A percentile compares a stretch with the other conserved stretches of the same genome.
Conservation (phyloP, 352 stramenopile species). For the Phytophthora podocarpi region DNA sequence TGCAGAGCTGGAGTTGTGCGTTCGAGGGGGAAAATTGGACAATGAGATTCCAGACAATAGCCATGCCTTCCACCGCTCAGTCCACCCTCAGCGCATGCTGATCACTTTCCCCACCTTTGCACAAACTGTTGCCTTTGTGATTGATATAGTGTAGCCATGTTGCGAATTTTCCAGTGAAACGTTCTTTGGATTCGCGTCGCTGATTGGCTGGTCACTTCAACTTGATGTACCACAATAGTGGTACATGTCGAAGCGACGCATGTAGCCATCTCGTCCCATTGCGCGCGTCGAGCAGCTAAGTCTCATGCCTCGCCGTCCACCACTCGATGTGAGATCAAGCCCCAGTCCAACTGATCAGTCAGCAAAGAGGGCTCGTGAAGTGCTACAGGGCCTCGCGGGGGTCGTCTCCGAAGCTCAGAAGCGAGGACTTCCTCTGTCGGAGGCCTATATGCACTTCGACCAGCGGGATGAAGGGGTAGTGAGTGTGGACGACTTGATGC, state of each 20-base stretch:
- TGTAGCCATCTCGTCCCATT: conserved; percentile 29
- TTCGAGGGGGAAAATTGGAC: conserved; percentile 35
- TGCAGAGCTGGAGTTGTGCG: conserved; percentile 3
- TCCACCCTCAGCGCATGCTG: conserved; percentile 1
- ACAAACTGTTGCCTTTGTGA: conserved; percentile 31
- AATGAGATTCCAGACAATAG: conserved; percentile 29
- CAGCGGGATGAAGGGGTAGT: conserved; percentile 49
- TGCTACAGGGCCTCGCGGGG: conserved; percentile 47
- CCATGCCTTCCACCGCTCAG: background rate
- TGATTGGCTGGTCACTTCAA: conserved; percentile 35
- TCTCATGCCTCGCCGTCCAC: conserved; percentile 18
- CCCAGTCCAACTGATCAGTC: background rate
- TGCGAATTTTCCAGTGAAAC: conserved; percentile 5
- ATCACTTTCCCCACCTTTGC: conserved; percentile 14
- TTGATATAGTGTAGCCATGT: background rate
- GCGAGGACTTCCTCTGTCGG: conserved; percentile 52
- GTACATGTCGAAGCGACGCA: conserved; percentile 28
- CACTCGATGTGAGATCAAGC: background rate
- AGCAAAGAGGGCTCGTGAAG: conserved; percentile 10
- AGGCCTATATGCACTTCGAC: conserved; percentile 70
- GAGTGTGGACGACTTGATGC: conserved; percentile 54
- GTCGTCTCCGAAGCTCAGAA: conserved; percentile 54
- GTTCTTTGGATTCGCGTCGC: conserved; percentile 18
- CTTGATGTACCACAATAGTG: conserved; percentile 13
- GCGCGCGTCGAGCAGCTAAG: background rate